Evolutionary conservation across 139 green algal genomes (phyloP).

Genomic region (Chlorella sorokiniana): DNA sequence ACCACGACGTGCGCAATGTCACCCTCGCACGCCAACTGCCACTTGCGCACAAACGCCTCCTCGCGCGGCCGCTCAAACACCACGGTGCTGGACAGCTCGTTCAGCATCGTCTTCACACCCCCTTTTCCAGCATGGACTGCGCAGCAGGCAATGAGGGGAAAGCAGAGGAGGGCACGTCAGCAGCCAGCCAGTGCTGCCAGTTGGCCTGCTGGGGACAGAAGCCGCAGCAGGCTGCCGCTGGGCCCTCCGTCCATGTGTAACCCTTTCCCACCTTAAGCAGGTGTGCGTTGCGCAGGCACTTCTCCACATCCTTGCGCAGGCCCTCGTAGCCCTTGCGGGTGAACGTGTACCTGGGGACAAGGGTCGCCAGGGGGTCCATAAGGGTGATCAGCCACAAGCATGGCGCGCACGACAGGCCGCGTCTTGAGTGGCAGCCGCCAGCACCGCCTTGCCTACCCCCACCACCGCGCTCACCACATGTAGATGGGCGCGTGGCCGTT

Average conservation of each 20-base stretch:
- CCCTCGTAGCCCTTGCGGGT: slow-evolving; percentile 82
- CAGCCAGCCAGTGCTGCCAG: not conserved
- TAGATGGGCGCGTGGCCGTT: slow-evolving; percentile 97
- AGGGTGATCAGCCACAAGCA: not conserved
- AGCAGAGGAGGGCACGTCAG: not conserved
- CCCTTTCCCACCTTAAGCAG: slow-evolving; percentile 62
- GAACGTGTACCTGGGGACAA: slow-evolving; percentile 74
- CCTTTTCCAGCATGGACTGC: slow-evolving; percentile 72
- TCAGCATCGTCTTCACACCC: slow-evolving; percentile 90
- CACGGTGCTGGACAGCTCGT: slow-evolving; percentile 90
- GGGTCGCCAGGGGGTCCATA: not conserved
- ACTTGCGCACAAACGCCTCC: slow-evolving; percentile 91
- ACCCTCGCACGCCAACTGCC: slow-evolving; percentile 92
- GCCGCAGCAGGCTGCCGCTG: too few species aligned
- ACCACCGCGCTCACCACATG: slow-evolving; percentile 82
- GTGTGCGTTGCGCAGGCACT: slow-evolving; percentile 91
- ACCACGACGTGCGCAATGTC: slow-evolving; percentile 97
- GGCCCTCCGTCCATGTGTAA: not conserved
- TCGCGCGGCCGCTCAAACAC: slow-evolving; percentile 92
- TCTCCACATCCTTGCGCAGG: slow-evolving; percentile 89
- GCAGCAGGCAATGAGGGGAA: not conserved
- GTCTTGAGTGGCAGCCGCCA: not conserved
- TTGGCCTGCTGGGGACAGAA: too few species aligned
- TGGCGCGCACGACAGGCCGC: not conserved
- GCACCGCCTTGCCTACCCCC: not conserved